Evolutionary conservation across 2,329 filamentous ascomycete genomes (phyloP), one percentile per base, ranked within the genome.

Genomic region (Purpureocillium takamizusanense): DNA sequence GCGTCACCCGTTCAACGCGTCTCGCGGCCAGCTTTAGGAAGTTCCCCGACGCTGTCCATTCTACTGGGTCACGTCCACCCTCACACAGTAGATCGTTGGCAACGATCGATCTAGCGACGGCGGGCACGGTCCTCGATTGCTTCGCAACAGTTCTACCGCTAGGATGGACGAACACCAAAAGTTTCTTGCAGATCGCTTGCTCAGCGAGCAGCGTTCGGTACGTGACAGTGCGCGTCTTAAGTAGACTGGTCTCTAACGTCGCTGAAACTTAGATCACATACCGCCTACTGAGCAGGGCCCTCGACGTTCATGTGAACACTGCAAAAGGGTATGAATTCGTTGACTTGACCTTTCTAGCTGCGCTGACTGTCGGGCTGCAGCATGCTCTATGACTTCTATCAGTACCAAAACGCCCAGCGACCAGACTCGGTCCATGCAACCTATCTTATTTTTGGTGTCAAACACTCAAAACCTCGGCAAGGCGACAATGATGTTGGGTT

Each of bases 321-420:
- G 92, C 92, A 11, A 98, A 98, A 62, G 81, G 89, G 89, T 94
- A 66, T 15, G 35, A 8, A 17, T 16, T 12, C 11, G 6, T 7
- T 27, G 11, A 29, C 15, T 17, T 12, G 1, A 7, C 30, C 18
- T 31, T 28, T 21, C 25, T 33, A 14, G 29, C 52, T 31, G 44
- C 38, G 21, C 17, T 42, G 13, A 12, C 3, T 46, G 10, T 54
- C n/a, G 37, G 42, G n/a, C n/a, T 10, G 10, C 37, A 94, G 87
- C 51, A 90, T 95, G 75, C 78, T 97, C 4, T 94, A 81, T 61
- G 88, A 94, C 25, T 97, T 94, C 49, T 78, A 95, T 58, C 70
- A 73, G 45, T 76, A 71, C 40, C 84, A 94, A 83, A 59, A 94
- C 92, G 76, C 77, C 89, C 13, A 94, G 78, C 61, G 85, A 43